Evolutionary conservation across 2,329 filamentous ascomycete species (phyloP).

Genomic region (Dactylellina sp.): DNA sequence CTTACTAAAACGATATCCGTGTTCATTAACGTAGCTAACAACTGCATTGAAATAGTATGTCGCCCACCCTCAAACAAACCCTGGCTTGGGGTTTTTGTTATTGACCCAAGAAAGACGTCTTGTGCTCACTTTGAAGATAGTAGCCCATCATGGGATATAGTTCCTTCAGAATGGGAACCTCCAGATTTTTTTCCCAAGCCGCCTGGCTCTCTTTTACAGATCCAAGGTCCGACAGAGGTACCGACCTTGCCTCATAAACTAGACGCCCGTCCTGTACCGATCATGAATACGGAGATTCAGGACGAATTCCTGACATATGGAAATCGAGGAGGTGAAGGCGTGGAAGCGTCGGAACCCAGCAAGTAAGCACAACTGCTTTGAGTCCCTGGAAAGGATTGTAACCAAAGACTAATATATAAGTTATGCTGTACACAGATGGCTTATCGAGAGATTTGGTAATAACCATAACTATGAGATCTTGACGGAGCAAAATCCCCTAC

Average conservation of each 20-base stretch:
- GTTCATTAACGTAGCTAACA: neutral
- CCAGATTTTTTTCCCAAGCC: conserved; percentile 16
- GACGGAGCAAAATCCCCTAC: conserved; percentile 1
- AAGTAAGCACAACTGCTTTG: conserved; percentile 20
- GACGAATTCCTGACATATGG: conserved; percentile 41
- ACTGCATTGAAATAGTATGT: conserved; percentile 30
- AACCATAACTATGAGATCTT: conserved; percentile 25
- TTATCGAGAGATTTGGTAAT: conserved; percentile 39
- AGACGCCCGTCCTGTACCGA: too few relatives aligned
- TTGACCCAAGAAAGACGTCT: conserved; percentile 26
- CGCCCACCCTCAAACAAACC: conserved; percentile 36
- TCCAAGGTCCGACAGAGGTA: conserved; percentile 22
- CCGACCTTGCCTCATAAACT: too few relatives aligned
- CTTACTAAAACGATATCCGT: too few relatives aligned
- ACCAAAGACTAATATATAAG: neutral
- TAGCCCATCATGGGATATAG: conserved; percentile 22
- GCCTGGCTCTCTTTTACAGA: conserved; percentile 25
- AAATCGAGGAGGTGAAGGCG: neutral
- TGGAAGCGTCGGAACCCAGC: conserved; percentile 8
- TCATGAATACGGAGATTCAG: conserved; percentile 18
- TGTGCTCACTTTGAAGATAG: conserved; percentile 11
- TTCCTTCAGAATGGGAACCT: neutral
- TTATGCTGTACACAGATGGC: conserved; percentile 10
- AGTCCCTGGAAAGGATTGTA: too few relatives aligned
- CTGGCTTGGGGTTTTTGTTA: conserved; percentile 42